Evolutionary conservation across 306 rosid species (phyloP).

Genomic region (Castanopsis chinensis): DNA sequence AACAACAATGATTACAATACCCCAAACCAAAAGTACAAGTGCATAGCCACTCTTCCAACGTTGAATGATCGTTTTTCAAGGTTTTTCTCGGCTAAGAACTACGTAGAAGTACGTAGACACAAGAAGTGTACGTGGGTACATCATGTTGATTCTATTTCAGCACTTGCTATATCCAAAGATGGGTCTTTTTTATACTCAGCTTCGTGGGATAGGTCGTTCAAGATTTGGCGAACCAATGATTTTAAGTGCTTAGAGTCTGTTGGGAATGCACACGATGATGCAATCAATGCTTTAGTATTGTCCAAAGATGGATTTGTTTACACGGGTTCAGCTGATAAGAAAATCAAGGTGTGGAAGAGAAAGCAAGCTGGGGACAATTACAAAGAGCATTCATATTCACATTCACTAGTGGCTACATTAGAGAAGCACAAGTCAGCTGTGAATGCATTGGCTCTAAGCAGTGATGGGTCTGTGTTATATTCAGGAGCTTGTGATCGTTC

Average conservation of each 20-base stretch:
- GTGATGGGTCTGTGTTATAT: constrained; percentile 48
- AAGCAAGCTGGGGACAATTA: background rate
- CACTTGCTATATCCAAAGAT: constrained; percentile 49
- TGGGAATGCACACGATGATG: constrained; percentile 65
- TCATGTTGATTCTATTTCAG: constrained; percentile 66
- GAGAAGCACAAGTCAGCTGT: constrained; percentile 74
- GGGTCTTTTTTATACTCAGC: constrained; percentile 58
- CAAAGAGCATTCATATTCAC: constrained; percentile 12
- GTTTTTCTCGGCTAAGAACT: constrained; percentile 45
- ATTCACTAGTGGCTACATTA: constrained; percentile 24
- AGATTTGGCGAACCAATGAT: constrained; percentile 60
- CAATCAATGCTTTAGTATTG: constrained; percentile 53
- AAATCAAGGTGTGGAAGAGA: constrained; percentile 59
- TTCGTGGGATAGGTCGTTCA: constrained; percentile 76
- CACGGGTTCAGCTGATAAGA: constrained; percentile 69
- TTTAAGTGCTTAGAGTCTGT: constrained; percentile 64
- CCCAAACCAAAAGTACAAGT: constrained; percentile 18
- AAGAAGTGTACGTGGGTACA: constrained; percentile 72
- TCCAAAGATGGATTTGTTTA: constrained; percentile 47
- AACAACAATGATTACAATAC: constrained; percentile 3
- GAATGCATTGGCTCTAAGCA: constrained; percentile 58
- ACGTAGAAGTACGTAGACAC: constrained; percentile 54
- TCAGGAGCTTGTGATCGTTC: constrained; percentile 82
- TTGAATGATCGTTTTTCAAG: constrained; percentile 40
- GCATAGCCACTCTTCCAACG: constrained; percentile 59